These are phyloP conservation scores for Paraglomus brasilianum DNA, from an alignment of 192 early-diverging fungal genomes.

Conservation along the genomic window DNA sequence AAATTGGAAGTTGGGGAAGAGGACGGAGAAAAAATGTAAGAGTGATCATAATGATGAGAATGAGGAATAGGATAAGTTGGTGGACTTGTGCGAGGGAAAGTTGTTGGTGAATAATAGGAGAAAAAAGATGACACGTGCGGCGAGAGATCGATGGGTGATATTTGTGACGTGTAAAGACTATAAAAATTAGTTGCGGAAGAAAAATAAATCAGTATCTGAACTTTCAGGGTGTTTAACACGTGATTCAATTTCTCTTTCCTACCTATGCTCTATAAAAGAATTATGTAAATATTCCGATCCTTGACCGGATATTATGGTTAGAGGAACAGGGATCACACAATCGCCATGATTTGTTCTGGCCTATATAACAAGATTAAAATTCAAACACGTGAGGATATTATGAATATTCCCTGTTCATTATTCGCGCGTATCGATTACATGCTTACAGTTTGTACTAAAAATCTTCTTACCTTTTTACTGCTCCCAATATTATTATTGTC, in stretches of 20 bases:
- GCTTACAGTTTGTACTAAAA: no score
- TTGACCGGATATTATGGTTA: conserved; percentile 29
- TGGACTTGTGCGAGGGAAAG: no score
- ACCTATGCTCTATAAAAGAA: conserved; percentile 1
- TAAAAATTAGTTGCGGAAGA: background rate
- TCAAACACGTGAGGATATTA: no score
- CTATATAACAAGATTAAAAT: background rate
- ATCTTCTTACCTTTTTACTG: background rate
- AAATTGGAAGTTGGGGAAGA: conserved; percentile 20
- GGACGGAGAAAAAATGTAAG: background rate
- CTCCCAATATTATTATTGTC: conserved; percentile 6
- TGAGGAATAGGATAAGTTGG: no score
- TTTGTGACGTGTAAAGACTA: no score
- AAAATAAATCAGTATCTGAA: background rate
- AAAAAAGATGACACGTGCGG: no score
- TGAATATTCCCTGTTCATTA: no score
- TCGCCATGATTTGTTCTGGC: conserved; percentile 4
- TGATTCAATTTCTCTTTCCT: background rate
- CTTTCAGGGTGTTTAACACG: no score
- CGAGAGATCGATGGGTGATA: no score
- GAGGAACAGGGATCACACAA: conserved; percentile 19
- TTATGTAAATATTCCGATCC: conserved; percentile 30
- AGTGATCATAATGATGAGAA: no score
- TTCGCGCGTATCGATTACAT: no score
- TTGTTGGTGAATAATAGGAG: no score